phyloP scores from a whole-genome alignment of 2,329 filamentous ascomycete genomes.

The Botrytis porri region DNA sequence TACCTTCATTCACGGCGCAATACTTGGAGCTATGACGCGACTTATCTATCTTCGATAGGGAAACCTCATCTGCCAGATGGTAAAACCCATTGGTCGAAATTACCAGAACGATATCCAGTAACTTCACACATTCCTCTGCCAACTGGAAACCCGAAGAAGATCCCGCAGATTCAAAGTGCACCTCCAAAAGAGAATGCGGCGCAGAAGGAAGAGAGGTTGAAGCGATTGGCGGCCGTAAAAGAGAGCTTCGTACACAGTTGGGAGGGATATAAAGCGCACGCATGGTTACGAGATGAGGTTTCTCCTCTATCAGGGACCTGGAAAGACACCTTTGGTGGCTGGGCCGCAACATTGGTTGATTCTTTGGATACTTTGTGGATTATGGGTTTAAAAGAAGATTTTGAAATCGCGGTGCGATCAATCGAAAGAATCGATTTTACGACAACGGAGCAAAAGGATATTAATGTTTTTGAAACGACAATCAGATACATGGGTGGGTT shows the following conservation, averaged over 20 bases:
- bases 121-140: slow-evolving; percentile 33
- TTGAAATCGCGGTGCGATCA: slow-evolving; percentile 69
- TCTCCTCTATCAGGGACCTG: slow-evolving; percentile 64
- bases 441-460: slow-evolving; percentile 44
- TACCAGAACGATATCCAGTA: slow-evolving; percentile 34
- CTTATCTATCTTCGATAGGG: slow-evolving; percentile 23
- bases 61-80: slow-evolving; percentile 48
- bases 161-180: slow-evolving; percentile 33
- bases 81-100: slow-evolving; percentile 47
- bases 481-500: slow-evolving; percentile 90
- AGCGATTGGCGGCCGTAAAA: slow-evolving; percentile 31
- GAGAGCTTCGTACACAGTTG: slow-evolving; percentile 52
- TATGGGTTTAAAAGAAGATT: slow-evolving; percentile 75
- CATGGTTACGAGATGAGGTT: slow-evolving; percentile 86
- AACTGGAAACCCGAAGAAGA: slow-evolving; percentile 29
- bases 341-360: slow-evolving; percentile 86
- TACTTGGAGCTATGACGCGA: slow-evolving; percentile 24
- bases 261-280: slow-evolving; percentile 75
- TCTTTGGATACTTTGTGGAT: slow-evolving; percentile 83
- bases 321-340: slow-evolving; percentile 84
- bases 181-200: slow-evolving; percentile 28
- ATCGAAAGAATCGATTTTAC: slow-evolving; percentile 80
- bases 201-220: slow-evolving; percentile 29
- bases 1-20: slow-evolving; percentile 29
- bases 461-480: slow-evolving; percentile 75